phyloP scores from a whole-genome alignment of 305 asterid genomes.

The Fraxinus paxiana region DNA sequence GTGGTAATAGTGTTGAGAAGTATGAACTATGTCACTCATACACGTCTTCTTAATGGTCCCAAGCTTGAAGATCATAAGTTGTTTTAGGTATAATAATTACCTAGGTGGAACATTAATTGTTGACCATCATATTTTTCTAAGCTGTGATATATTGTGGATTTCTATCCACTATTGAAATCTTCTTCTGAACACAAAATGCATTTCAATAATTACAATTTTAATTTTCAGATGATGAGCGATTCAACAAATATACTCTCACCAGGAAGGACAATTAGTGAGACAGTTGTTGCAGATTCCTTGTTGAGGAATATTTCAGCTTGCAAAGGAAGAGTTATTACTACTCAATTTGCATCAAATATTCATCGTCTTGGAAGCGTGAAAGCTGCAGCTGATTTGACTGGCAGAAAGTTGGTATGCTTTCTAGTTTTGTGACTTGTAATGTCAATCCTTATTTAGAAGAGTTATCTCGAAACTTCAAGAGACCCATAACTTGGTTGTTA shows the following conservation, averaged over 20 bases:
- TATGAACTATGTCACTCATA: neutral
- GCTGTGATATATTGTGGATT: slow-evolving; percentile 8
- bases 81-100: neutral
- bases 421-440: slow-evolving; percentile 2
- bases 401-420: slow-evolving; percentile 82
- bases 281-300: slow-evolving; percentile 85
- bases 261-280: slow-evolving; percentile 92
- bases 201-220: slow-evolving; percentile 20
- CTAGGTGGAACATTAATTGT: neutral
- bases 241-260: slow-evolving; percentile 96
- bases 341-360: slow-evolving; percentile 96
- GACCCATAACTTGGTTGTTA: slow-evolving; percentile 20
- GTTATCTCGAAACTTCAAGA: slow-evolving; percentile 18
- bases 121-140: slow-evolving; percentile 9
- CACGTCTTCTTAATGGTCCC: neutral
- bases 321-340: slow-evolving; percentile 85
- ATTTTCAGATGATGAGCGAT: slow-evolving; percentile 95
- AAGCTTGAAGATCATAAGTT: neutral
- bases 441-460: neutral
- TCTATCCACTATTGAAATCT: neutral
- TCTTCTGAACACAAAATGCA: slow-evolving; percentile 9
- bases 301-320: slow-evolving; percentile 80
- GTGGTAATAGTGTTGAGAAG: neutral
- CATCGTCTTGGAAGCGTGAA: slow-evolving; percentile 98
- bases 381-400: slow-evolving; percentile 98